phyloP scores from a whole-genome alignment of 1,284 basidiomycete species.

The Microbotryum scabiosae region DNA sequence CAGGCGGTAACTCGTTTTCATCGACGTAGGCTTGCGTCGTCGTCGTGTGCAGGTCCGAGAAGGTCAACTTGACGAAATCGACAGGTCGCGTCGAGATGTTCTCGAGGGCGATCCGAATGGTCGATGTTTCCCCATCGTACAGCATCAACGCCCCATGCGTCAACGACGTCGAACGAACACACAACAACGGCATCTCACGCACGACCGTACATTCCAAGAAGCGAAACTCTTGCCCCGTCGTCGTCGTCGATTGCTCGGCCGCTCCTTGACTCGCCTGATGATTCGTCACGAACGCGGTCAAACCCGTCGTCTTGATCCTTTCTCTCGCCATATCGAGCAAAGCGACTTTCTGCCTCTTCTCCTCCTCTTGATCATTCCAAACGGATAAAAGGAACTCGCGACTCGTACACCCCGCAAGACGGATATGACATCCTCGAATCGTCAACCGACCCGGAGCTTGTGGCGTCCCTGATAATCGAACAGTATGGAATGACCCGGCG shows the following conservation, averaged over 20 bases:
- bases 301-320: conserved; percentile 50
- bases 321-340: conserved; percentile 18
- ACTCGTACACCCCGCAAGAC: conserved; percentile 61
- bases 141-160: conserved; percentile 87
- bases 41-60: conserved; percentile 77
- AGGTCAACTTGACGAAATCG: conserved; percentile 73
- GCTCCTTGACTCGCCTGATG: neutral
- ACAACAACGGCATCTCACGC: conserved; percentile 73
- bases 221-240: conserved; percentile 24
- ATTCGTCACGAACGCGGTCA: conserved; percentile 8
- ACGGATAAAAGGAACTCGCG: conserved; percentile 70
- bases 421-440: conserved; percentile 68
- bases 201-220: conserved; percentile 71
- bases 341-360: conserved; percentile 46
- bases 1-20: conserved; percentile 63
- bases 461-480: conserved; percentile 63
- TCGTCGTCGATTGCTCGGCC: neutral
- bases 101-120: conserved; percentile 72
- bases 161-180: conserved; percentile 74
- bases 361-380: conserved; percentile 62
- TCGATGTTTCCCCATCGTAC: conserved; percentile 83
- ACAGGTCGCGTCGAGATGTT: conserved; percentile 75
- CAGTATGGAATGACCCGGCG: conserved; percentile 61
- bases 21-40: conserved; percentile 64
- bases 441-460: conserved; percentile 57